phyloP scores from a whole-genome alignment of 108 stramenopile species.

The Skeletonema costatum region DNA sequence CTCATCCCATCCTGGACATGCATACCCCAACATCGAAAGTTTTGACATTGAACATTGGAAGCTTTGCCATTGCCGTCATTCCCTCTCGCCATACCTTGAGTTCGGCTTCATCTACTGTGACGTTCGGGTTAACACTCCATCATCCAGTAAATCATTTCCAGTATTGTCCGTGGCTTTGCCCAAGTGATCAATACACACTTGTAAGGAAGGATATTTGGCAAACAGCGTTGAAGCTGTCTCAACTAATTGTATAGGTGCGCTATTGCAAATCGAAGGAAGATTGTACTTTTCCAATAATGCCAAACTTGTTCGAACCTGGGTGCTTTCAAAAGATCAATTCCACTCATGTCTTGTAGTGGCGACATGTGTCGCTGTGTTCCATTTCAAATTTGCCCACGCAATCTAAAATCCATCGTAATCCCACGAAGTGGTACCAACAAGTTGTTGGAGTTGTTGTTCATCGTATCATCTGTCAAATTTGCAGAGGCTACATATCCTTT shows the following conservation, averaged over 20 bases:
- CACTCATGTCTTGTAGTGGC: conserved; percentile 70
- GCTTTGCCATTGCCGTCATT: conserved; percentile 64
- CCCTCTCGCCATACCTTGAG: conserved; percentile 66
- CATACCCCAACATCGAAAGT: conserved; percentile 80
- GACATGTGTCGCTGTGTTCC: conserved; percentile 67
- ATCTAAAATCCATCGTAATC: conserved; percentile 82
- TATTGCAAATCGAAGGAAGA: conserved; percentile 82
- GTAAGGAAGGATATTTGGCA: conserved; percentile 56
- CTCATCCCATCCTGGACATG: conserved; percentile 79
- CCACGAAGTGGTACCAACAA: conserved; percentile 47
- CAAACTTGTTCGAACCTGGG: conserved; percentile 70
- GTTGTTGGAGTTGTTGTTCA: conserved; percentile 49
- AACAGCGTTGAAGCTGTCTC: conserved; percentile 60
- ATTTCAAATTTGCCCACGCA: conserved; percentile 59
- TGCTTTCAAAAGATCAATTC: conserved; percentile 61
- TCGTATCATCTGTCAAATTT: conserved; percentile 56
- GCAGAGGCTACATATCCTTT: conserved; percentile 70
- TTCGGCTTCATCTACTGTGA: conserved; percentile 35
- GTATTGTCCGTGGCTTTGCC: conserved; percentile 61
- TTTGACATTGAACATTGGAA: conserved; percentile 79
- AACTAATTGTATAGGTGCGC: conserved; percentile 72
- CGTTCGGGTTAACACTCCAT: conserved; percentile 39
- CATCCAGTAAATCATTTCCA: conserved; percentile 45
- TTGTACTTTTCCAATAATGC: conserved; percentile 51
- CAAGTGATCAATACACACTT: conserved; percentile 73